Evolutionary conservation across 108 stramenopile genomes (phyloP), one percentile per base, ranked within the genome.

Genomic region (Aureococcus anophagefferens): DNA sequence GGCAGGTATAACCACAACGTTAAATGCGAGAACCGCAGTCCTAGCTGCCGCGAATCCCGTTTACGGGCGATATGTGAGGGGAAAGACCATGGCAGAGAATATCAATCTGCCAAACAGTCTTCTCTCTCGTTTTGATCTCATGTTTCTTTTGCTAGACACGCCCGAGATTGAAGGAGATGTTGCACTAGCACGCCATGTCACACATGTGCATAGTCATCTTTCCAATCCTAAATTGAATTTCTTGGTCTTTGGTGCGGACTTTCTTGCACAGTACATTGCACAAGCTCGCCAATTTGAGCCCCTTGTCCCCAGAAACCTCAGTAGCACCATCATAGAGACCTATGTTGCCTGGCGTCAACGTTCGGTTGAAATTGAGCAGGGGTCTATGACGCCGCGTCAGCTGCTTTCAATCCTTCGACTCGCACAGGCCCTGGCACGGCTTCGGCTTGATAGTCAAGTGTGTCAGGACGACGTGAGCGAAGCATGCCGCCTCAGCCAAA

Each of bases 41-140:
- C 84, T 99, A 17, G 98, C 98, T 0, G 98, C 98, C 17, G 98
- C 98, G 29, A 99, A 99, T 76, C 98, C 98, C 13, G 81, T 99
- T 4, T 97, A 97, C 76, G 92, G 94, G 21, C 81, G 95, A 64
- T 96, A 95, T 87, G 91, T 94, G 71, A 84, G 89, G 18, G 65
- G 85, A 62, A 93, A 91, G 74, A 85, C 89, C 5, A 73, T 94
- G 33, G 87, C 88, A 34, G 94, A 95, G 76, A 99, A 99, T 79
- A 85, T 99, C 75, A 96, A 96, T 80, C 82, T 99, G 16, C 97
- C 98, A 40, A 94, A 96, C 79, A 94, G 95, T 18, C 81, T 99
- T 34, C 79, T 99, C 25, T 93, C 93, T 74, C 94, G 98, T 64
- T 99, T 99, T 72, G 98, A 99, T 86, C 81, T 99, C 30, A 84